Evolutionary conservation across 139 green algal species (phyloP).

Genomic region (Ettlia oleoabundans): DNA sequence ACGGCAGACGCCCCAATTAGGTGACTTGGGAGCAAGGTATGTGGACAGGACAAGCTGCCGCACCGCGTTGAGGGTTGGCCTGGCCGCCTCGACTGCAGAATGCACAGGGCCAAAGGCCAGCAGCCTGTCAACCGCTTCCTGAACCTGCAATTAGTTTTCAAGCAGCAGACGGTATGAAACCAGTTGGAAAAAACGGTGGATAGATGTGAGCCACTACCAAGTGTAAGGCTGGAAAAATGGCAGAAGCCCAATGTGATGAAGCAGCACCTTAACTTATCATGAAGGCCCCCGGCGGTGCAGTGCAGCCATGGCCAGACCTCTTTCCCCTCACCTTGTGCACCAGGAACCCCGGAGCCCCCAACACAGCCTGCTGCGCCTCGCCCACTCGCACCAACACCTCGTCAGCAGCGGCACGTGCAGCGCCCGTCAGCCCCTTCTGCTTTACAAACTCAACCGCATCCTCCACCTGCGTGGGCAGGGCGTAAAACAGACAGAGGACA

Average conservation of each 20-base stretch:
- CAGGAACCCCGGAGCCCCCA: conserved; percentile 33
- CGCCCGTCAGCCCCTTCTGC: conserved; percentile 47
- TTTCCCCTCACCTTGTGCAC: conserved; percentile 1
- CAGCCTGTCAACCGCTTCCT: conserved; percentile 46
- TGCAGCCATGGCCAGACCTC: background rate
- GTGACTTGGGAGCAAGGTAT: background rate
- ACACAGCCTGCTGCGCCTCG: conserved; percentile 41
- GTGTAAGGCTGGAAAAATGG: too few species aligned
- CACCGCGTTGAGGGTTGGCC: conserved; percentile 34
- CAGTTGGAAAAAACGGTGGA: too few species aligned
- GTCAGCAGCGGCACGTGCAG: conserved; percentile 46
- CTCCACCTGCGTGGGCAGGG: conserved; percentile 42
- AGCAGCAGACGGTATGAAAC: background rate
- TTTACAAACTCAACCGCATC: conserved; percentile 51
- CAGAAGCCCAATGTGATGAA: background rate
- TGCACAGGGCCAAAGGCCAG: conserved; percentile 41
- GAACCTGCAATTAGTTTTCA: too few species aligned
- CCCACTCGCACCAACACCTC: conserved; percentile 44
- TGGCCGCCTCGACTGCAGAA: conserved; percentile 19
- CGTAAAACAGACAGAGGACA: background rate
- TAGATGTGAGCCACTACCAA: too few species aligned
- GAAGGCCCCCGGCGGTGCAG: background rate
- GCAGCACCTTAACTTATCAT: background rate
- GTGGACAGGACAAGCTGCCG: background rate
- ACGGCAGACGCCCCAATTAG: background rate